Conservation (phyloP, 2,329 filamentous ascomycete genomes). For the Ophiostoma australiae region DNA sequence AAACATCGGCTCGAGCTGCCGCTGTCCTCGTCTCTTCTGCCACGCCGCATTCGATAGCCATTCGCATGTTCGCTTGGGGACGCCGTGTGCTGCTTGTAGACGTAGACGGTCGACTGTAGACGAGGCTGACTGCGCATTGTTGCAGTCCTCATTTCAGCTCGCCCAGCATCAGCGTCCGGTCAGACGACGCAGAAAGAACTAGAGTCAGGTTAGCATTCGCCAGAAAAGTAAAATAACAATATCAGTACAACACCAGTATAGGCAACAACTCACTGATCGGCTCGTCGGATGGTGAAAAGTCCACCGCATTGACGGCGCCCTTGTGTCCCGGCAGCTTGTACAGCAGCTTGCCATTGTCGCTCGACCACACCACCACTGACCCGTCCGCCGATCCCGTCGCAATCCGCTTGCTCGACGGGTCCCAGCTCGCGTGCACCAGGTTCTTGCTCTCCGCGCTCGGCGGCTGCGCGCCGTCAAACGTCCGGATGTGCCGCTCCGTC, state of each 20-base stretch:
- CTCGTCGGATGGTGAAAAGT: constrained; percentile 79
- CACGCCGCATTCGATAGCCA: neutral
- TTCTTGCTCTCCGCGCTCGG: constrained; percentile 62
- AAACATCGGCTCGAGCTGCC: neutral
- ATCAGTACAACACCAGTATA: neutral
- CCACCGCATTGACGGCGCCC: constrained; percentile 89
- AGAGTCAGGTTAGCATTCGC: constrained; percentile 34
- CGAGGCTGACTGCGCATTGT: neutral
- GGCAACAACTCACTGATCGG: constrained; percentile 62
- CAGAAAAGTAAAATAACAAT: neutral
- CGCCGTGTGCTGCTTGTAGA: neutral
- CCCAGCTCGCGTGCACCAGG: constrained; percentile 84
- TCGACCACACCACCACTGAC: constrained; percentile 87
- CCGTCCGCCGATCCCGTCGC: constrained; percentile 86
- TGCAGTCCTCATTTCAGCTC: constrained; percentile 59
- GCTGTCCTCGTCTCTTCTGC: neutral
- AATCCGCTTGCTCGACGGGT: constrained; percentile 76
- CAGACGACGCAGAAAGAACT: constrained; percentile 90
- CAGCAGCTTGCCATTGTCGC: constrained; percentile 77
- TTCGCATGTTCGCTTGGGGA: neutral
- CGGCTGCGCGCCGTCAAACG: constrained; percentile 84
- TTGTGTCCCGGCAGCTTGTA: constrained; percentile 96
- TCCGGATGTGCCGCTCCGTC: constrained; percentile 74
- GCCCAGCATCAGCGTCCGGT: constrained; percentile 76
- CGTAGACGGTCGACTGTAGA: neutral